Conservation (phyloP, 139 green algal genomes). For the Tetradesmus obliquus region DNA sequence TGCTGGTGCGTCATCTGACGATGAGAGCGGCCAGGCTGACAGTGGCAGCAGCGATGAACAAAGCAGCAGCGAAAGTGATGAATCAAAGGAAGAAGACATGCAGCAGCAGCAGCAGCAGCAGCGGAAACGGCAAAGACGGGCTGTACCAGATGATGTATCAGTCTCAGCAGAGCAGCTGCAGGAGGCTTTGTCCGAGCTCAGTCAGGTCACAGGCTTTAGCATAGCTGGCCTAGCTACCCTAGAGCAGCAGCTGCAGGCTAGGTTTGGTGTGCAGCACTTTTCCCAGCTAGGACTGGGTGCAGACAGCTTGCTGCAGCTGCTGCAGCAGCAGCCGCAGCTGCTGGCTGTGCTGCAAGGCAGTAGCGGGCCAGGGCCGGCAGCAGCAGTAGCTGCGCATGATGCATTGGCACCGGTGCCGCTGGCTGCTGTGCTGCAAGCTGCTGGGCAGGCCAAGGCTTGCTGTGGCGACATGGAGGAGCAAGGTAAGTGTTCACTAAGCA, state of each 20-base stretch:
- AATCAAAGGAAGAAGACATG: background rate
- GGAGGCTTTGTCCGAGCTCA: background rate
- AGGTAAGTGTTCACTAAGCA: too few species aligned
- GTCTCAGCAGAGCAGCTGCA: background rate
- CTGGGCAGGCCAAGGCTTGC: background rate
- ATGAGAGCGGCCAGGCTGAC: background rate
- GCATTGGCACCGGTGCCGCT: background rate
- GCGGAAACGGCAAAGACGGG: background rate
- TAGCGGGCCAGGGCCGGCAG: background rate
- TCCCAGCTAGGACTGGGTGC: background rate
- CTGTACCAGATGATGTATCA: background rate
- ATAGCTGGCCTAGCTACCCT: constrained; percentile 11
- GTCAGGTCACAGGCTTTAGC: background rate
- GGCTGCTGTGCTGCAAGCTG: background rate
- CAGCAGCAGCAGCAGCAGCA: background rate
- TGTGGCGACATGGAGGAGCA: background rate
- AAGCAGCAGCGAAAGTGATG: background rate
- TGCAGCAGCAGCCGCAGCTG: constrained; percentile 32
- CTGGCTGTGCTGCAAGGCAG: background rate
- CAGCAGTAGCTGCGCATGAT: background rate
- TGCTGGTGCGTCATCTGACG: too few species aligned
- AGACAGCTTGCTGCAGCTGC: constrained; percentile 17
- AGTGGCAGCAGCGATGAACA: background rate
- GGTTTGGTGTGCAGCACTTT: background rate
- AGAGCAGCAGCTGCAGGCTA: constrained; percentile 25